Conservation (phyloP, 164 flowering plant species). For the Magnolia kwangsiensis region DNA sequence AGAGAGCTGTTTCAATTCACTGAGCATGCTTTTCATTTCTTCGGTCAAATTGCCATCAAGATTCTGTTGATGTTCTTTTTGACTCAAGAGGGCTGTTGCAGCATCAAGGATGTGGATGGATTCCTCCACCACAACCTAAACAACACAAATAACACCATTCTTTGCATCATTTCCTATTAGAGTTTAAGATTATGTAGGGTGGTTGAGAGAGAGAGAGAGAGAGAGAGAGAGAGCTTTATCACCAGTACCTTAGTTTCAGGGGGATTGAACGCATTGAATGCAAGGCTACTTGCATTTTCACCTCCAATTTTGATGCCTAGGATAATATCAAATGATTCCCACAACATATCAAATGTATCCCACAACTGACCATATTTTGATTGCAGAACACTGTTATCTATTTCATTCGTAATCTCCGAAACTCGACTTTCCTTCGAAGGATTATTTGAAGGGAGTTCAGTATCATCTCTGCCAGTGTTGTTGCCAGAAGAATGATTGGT, state of each 20-base stretch:
- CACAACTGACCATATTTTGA: constrained; percentile 10
- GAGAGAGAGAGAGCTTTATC: background rate
- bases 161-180: too few relatives aligned
- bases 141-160: background rate
- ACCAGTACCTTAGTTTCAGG: constrained; percentile 23
- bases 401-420: constrained; percentile 3
- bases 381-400: constrained; percentile 1
- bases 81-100: constrained; percentile 2
- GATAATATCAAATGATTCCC: background rate
- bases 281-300: background rate
- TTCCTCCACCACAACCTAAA: constrained; percentile 23
- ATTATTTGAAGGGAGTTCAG: constrained; percentile 7
- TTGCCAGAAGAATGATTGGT: background rate
- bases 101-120: constrained; percentile 17
- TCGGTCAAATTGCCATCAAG: background rate
- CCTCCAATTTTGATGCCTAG: too few relatives aligned
- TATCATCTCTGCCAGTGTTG: background rate
- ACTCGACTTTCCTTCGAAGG: background rate
- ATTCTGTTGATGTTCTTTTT: background rate
- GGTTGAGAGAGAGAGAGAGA: background rate
- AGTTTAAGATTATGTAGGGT: too few relatives aligned
- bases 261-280: background rate
- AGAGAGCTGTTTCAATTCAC: constrained; percentile 20
- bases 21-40: constrained; percentile 15
- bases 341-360: constrained; percentile 15